phyloP scores from a whole-genome alignment of 163 green algal genomes.

The Picocystis sp. region DNA sequence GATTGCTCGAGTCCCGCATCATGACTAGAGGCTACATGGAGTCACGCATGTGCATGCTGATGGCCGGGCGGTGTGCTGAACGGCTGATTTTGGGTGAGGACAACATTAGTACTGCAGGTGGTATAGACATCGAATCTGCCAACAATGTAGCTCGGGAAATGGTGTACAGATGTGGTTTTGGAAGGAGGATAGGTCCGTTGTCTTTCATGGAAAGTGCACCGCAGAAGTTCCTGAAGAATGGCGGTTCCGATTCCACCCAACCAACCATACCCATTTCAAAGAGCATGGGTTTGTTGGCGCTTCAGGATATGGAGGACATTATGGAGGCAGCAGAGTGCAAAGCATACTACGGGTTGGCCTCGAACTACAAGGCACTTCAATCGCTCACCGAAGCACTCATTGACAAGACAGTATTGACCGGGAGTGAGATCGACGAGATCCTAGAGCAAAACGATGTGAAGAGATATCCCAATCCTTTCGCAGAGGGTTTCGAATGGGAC shows the following conservation, averaged over 20 bases:
- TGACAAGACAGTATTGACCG: constrained; percentile 4
- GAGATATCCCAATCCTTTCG: constrained; percentile 15
- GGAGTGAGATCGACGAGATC: constrained; percentile 14
- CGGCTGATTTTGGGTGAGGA: constrained; percentile 60
- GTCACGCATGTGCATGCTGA: constrained; percentile 41
- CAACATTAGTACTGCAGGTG: constrained; percentile 39
- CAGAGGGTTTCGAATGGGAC: constrained; percentile 27
- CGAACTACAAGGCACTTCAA: constrained; percentile 63
- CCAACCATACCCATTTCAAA: constrained; percentile 17
- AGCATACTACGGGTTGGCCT: constrained; percentile 60
- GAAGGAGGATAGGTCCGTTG: constrained; percentile 35
- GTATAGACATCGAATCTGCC: constrained; percentile 43
- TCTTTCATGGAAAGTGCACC: constrained; percentile 33
- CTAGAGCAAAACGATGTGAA: constrained; percentile 15
- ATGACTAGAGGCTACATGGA: constrained; percentile 66
- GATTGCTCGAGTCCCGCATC: constrained; percentile 42
- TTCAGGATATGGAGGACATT: constrained; percentile 58
- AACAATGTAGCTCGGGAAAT: constrained; percentile 75
- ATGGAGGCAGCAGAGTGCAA: constrained; percentile 72
- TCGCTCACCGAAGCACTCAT: constrained; percentile 39
- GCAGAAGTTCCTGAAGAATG: constrained; percentile 11
- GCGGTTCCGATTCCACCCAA: not conserved
- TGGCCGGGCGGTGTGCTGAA: constrained; percentile 51
- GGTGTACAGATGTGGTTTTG: constrained; percentile 44
- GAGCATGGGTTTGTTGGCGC: constrained; percentile 30